A percentile compares a stretch with the other conserved stretches of the same genome.
Conservation (phyloP, 768 basidiomycete genomes). For the Suillus plorans region DNA sequence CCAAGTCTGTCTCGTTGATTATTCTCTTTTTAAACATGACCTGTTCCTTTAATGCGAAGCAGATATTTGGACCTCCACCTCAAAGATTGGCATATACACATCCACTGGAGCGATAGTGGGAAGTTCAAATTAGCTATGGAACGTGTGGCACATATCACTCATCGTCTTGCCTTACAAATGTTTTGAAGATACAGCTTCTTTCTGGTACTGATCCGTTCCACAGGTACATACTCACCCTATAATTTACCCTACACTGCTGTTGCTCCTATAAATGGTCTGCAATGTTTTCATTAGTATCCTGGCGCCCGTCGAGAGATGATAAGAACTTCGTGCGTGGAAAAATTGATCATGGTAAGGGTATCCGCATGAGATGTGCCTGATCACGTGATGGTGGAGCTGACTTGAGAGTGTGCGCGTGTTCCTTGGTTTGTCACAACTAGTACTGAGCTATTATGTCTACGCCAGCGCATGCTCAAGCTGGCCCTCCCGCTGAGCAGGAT, state of each 20-base stretch:
- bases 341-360: too few species aligned
- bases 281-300: neutral
- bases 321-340: neutral
- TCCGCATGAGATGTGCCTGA: neutral
- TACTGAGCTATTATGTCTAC: constrained; percentile 21
- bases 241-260: neutral
- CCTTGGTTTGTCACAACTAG: constrained; percentile 1
- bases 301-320: neutral
- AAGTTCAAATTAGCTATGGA: constrained; percentile 54
- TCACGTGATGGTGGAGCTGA: constrained; percentile 1
- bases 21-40: neutral
- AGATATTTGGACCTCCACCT: constrained; percentile 43
- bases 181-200: neutral
- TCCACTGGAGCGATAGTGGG: constrained; percentile 47
- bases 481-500: constrained; percentile 27
- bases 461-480: constrained; percentile 21
- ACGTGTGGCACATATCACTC: constrained; percentile 35
- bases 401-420: neutral
- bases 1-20: constrained; percentile 31
- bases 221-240: neutral
- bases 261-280: neutral
- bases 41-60: constrained; percentile 1
- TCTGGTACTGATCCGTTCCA: neutral
- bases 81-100: constrained; percentile 41
- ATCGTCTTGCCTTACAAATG: neutral